Conservation (phyloP, 345 rosid genomes). For the Rhodamnia rubescens region DNA sequence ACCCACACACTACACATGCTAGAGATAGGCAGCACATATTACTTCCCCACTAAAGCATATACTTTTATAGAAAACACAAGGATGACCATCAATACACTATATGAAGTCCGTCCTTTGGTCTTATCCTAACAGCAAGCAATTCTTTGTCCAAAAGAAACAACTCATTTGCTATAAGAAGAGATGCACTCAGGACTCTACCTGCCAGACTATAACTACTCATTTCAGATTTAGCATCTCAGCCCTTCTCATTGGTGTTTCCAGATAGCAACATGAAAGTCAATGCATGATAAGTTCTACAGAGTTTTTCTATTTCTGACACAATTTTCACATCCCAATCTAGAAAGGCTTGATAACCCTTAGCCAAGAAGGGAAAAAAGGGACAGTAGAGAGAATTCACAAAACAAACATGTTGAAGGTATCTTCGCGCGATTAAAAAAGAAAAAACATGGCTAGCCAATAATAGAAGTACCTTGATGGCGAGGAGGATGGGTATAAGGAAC, state of each 20-base stretch:
- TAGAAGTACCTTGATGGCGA: conserved; percentile 43
- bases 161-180: not conserved
- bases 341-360: not conserved
- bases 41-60: not conserved
- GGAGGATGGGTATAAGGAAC: conserved; percentile 32
- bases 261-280: not conserved
- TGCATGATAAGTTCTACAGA: not conserved
- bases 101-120: not conserved
- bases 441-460: not conserved
- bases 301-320: not conserved
- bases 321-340: not conserved
- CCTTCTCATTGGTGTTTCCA: not conserved
- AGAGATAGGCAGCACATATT: not conserved
- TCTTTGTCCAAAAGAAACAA: not conserved
- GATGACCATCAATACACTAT: not conserved
- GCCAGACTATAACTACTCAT: not conserved
- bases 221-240: not conserved
- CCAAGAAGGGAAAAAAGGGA: not conserved
- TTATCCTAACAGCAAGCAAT: not conserved
- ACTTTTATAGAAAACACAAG: not conserved
- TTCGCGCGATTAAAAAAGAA: not conserved
- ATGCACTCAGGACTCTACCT: not conserved
- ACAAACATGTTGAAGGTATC: not conserved
- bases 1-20: not conserved
- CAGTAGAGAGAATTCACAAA: not conserved